Percentiles rank a stretch among this genome's conserved stretches.
phyloP scores from a whole-genome alignment of 2,329 filamentous ascomycete genomes.

The Curvularia lunata region DNA sequence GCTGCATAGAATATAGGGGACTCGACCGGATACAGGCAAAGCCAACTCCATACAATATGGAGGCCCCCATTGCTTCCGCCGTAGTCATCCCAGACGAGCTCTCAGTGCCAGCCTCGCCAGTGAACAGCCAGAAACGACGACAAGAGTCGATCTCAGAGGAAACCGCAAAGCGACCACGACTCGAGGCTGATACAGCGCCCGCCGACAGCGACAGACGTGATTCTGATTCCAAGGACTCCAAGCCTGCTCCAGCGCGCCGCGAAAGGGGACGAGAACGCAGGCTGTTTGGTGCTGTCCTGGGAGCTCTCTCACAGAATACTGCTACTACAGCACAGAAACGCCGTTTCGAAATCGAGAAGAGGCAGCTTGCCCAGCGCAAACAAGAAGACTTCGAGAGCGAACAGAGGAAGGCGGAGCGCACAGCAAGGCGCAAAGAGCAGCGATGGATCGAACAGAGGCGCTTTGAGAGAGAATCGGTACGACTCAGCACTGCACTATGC shows the following conservation, averaged over 20 bases:
- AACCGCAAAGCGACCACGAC: conserved; percentile 60
- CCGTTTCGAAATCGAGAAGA: conserved; percentile 80
- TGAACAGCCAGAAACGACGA: conserved; percentile 55
- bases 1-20: background rate
- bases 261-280: conserved; percentile 86
- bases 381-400: conserved; percentile 75
- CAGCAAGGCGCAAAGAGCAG: conserved; percentile 65
- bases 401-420: conserved; percentile 68
- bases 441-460: conserved; percentile 73
- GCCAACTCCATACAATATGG: conserved; percentile 26
- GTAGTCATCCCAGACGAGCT: conserved; percentile 59
- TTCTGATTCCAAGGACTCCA: conserved; percentile 27
- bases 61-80: conserved; percentile 59
- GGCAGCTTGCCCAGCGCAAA: conserved; percentile 77
- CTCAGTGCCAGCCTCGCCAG: conserved; percentile 40
- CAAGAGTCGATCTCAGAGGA: conserved; percentile 61
- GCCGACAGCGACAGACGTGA: conserved; percentile 29
- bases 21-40: background rate
- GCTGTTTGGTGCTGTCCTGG: conserved; percentile 82
- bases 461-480: conserved; percentile 78
- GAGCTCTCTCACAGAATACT: conserved; percentile 76
- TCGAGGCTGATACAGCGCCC: conserved; percentile 47
- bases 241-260: conserved; percentile 49
- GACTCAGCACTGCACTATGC: conserved; percentile 35
- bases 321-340: conserved; percentile 67